Base-by-base conservation (phyloP, 441 rosid species). In the Adansonia grandidieri region DNA sequence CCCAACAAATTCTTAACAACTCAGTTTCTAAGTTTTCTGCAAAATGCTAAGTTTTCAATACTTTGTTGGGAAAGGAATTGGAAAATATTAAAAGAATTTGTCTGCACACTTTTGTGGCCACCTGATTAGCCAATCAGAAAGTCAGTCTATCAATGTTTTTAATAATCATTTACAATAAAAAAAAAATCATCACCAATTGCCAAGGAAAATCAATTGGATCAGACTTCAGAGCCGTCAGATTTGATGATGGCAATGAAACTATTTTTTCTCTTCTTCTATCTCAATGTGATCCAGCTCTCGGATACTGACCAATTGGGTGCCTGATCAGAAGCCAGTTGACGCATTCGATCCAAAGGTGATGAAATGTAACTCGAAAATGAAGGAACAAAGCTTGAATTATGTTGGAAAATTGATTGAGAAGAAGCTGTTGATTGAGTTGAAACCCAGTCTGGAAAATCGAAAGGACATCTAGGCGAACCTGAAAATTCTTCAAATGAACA, bases 381-480 rank as follows among this genome's bases (percentile, higher is more conserved):
- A n/a, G 81, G 80, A 40, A 50, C 84, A 9, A 74, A 71, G 60
- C 58, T 77, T 17, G 84, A 78, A 64, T 53, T 68, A 22, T 2
- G 77, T 71, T 42, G 66, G 19, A 44, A 54, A 37, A 71, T 75
- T 9, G 79, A 71, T 32, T 60, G 88, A 80, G 77, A 77, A 37
- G 24, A 13, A 32, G 64, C 42, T 74, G 93, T 75, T 6, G 79
- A 71, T 32, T 60, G 88, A 80, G 77, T 74, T 44, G 91, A 88
- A 81, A 79, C 79, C 93, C 91, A 86, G 8, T 85, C 88, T 40
- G 86, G 79, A 63, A 90, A 90, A 76, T 87, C 92, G 5, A 88
- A 93, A 32, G 86, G 89, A 64, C 92, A 77, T 80, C 88, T 85
- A 0, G 98, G 95, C 0, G 97, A 91, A 5, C 48, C 22, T 1